Conservation (phyloP, 371 early-diverging fungal species). For the Phascolomyces articulosus region DNA sequence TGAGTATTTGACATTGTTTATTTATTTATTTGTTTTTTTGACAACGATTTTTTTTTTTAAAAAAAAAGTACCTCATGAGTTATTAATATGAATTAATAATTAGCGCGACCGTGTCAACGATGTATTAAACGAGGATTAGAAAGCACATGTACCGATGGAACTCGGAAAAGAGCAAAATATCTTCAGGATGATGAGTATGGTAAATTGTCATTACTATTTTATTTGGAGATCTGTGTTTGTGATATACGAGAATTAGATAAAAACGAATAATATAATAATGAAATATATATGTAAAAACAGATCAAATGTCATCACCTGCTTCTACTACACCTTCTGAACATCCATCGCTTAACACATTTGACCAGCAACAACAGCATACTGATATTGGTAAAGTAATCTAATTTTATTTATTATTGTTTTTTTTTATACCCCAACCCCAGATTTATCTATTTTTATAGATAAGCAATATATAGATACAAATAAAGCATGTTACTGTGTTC, state of each 20-base stretch:
- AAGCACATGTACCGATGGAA: slow-evolving; percentile 35
- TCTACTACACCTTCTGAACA: slow-evolving; percentile 10
- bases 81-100: background rate
- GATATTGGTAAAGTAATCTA: background rate
- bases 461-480: too few species aligned
- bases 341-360: background rate
- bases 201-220: slow-evolving; percentile 4
- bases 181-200: slow-evolving; percentile 54
- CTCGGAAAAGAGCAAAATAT: slow-evolving; percentile 73
- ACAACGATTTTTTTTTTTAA: background rate
- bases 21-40: background rate
- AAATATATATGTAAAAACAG: too few species aligned
- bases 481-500: too few species aligned
- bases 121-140: slow-evolving; percentile 39
- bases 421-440: too few species aligned
- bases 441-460: background rate
- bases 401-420: background rate
- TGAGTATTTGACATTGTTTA: slow-evolving; percentile 18
- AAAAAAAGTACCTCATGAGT: background rate
- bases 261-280: too few species aligned
- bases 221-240: too few species aligned
- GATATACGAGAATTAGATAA: too few species aligned
- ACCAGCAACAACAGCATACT: slow-evolving; percentile 6
- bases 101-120: slow-evolving; percentile 43
- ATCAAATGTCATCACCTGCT: slow-evolving; percentile 9